These are phyloP conservation scores for Knoxia roxburghii DNA, from an alignment of 257 asterid genomes.

Conservation along the genomic window DNA sequence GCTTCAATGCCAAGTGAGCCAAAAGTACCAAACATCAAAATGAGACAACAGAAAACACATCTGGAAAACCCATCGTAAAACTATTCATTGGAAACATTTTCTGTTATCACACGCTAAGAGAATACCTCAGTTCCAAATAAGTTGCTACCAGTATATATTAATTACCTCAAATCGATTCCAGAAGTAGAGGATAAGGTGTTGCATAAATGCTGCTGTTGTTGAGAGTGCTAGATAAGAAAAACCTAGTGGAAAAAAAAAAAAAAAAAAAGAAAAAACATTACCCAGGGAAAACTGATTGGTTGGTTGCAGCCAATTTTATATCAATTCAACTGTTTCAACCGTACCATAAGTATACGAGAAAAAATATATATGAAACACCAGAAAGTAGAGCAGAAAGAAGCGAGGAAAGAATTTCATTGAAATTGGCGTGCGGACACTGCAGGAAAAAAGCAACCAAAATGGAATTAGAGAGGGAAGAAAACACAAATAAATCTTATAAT, in stretches of 20 bases:
- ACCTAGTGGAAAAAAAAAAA: slow-evolving; percentile 37
- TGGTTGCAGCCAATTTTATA: background rate
- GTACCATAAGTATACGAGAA: slow-evolving; percentile 94
- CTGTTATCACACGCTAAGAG: background rate
- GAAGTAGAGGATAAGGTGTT: slow-evolving; percentile 89
- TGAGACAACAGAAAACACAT: background rate
- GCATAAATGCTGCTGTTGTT: slow-evolving; percentile 95
- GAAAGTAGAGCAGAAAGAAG: slow-evolving; percentile 93
- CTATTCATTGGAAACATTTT: background rate
- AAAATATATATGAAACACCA: slow-evolving; percentile 93
- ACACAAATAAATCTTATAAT: background rate
- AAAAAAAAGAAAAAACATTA: background rate
- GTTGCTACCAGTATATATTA: background rate
- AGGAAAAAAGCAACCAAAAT: slow-evolving; percentile 21
- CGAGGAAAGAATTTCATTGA: slow-evolving; percentile 99
- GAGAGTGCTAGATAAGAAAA: slow-evolving; percentile 97
- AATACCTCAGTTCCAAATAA: background rate
- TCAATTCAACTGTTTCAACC: slow-evolving; percentile 5
- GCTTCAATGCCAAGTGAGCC: background rate
- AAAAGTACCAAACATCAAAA: background rate
- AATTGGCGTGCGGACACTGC: slow-evolving; percentile 99
- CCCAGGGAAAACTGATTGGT: no score
- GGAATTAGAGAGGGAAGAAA: background rate
- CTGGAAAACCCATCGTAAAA: background rate
- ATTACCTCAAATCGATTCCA: slow-evolving; percentile 98